Percentiles rank a stretch among this genome's conserved stretches.
Evolutionary conservation across 2,329 filamentous ascomycete genomes (phyloP).

Genomic region (Beauveria bassiana): DNA sequence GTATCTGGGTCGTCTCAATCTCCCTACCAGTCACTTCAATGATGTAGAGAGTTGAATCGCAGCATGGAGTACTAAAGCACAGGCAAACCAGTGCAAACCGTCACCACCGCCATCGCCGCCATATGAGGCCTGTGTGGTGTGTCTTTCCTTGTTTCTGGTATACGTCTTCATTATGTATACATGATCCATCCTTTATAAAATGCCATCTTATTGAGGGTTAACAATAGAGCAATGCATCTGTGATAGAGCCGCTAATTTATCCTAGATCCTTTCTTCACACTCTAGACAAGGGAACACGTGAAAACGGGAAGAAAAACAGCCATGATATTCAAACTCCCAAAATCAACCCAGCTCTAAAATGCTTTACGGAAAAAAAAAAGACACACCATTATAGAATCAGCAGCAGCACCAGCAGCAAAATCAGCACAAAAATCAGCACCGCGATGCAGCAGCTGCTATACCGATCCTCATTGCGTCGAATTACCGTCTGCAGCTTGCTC

Average conservation of each 20-base stretch:
- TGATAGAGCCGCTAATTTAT: no score
- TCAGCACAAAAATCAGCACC: conserved; percentile 78
- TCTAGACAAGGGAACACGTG: not conserved
- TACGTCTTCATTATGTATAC: no score
- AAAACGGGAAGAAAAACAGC: not conserved
- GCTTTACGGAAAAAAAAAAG: not conserved
- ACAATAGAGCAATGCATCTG: no score
- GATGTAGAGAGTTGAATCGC: no score
- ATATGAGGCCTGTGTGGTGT: no score
- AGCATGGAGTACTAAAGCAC: no score
- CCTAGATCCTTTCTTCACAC: no score
- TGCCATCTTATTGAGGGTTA: not conserved
- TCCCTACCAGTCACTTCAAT: no score
- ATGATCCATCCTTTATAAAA: not conserved
- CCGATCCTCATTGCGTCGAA: conserved; percentile 82
- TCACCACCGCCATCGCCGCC: no score
- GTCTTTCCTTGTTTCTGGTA: no score
- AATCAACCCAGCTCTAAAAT: not conserved
- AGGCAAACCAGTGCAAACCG: no score
- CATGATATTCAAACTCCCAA: conserved; percentile 1
- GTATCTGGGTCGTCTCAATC: not conserved
- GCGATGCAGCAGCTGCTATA: conserved; percentile 86
- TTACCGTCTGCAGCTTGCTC: conserved; percentile 76
- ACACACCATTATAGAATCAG: conserved; percentile 42
- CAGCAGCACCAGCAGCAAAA: conserved; percentile 76